Base-by-base conservation (phyloP, 2,329 filamentous ascomycete species). In the Byssochlamys sp. region DNA sequence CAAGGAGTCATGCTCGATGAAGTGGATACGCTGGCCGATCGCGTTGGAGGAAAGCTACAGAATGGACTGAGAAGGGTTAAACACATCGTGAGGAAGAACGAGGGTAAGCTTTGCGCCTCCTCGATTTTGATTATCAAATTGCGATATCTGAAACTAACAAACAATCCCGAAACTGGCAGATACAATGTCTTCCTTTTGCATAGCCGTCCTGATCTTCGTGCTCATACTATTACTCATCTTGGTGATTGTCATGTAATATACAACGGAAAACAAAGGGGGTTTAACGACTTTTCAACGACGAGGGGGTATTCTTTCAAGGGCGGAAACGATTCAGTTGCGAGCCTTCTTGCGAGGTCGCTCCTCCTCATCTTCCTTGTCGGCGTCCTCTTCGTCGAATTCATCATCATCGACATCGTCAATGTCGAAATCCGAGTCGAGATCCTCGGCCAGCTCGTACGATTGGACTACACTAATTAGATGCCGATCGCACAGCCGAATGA, bases 1-100 rank as follows among this genome's bases (percentile, higher is more conserved):
- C 94, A 99, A 79, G 82, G 82, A 25, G 89, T 91, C 72, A 87
- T 97, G 82, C 80, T 99, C 58, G 86, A 94, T 61, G 86, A 89
- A 55, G 88, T 95, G 48, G 92, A 97, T 73, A 82, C 80, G 29
- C 79, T 95, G 57, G 90, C 90, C 3, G 91, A 97, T 71, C 82
- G 92, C 33, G 91, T 99, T 1, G 89, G 90, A 12, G 89, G 90
- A 1, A 86, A 94, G 69, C 75, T 99, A 67, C 85, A 90, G 76
- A 90, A 81, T 57, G 94, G 94, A 24, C 84, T 97, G 78, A 87
- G 89, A 75, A 92, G 89, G 77, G 84, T 99, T 66, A 84, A 86
- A 63, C 84, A 88, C 73, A 87, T 99, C 58, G 89, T 96, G 67
- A 83, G 86, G 72, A 83, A 86, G 75, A 97, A 96, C 73, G 94